Percentiles rank a stretch among this genome's conserved stretches.
Conservation (phyloP, 2,329 filamentous ascomycete genomes). For the Blumeriella jaapii region DNA sequence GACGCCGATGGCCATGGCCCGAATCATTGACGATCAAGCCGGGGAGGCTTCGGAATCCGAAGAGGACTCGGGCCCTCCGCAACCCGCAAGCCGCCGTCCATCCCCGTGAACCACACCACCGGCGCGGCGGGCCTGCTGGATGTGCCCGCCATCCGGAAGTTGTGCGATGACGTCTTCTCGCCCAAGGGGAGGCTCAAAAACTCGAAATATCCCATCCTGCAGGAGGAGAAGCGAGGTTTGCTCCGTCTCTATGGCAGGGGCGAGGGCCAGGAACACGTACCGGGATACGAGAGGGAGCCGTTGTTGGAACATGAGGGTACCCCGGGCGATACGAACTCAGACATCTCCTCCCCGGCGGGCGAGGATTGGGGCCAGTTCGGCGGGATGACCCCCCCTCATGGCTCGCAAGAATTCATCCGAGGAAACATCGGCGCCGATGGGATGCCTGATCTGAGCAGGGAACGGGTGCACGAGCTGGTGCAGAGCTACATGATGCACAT, state of each 20-base stretch:
- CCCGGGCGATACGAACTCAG: slow-evolving; percentile 35
- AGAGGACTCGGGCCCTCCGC: slow-evolving; percentile 33
- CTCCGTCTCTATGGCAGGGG: slow-evolving; percentile 69
- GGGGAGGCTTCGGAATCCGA: slow-evolving; percentile 40
- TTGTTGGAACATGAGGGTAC: slow-evolving; percentile 32
- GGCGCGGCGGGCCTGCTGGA: slow-evolving; percentile 72
- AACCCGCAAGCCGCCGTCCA: slow-evolving; percentile 50
- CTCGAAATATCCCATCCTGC: slow-evolving; percentile 63
- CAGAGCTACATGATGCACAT: slow-evolving; percentile 48
- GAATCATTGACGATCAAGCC: slow-evolving; percentile 12
- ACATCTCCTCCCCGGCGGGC: slow-evolving; percentile 42
- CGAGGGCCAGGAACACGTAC: slow-evolving; percentile 54
- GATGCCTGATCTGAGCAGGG: slow-evolving; percentile 42
- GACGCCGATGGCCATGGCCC: slow-evolving; percentile 3
- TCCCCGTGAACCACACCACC: slow-evolving; percentile 80
- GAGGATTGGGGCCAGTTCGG: slow-evolving; percentile 49
- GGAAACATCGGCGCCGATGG: slow-evolving; percentile 31
- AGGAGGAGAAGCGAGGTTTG: slow-evolving; percentile 63
- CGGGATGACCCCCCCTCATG: slow-evolving; percentile 22
- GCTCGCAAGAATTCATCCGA: slow-evolving; percentile 12
- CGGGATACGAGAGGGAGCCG: slow-evolving; percentile 28
- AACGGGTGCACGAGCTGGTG: slow-evolving; percentile 41
- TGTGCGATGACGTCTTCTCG: slow-evolving; percentile 40
- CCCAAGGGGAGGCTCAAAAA: slow-evolving; percentile 44
- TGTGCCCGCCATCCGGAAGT: slow-evolving; percentile 54